Base-by-base conservation (phyloP, 768 basidiomycete species). In the Tylopilus plumbeoviolaceoides region DNA sequence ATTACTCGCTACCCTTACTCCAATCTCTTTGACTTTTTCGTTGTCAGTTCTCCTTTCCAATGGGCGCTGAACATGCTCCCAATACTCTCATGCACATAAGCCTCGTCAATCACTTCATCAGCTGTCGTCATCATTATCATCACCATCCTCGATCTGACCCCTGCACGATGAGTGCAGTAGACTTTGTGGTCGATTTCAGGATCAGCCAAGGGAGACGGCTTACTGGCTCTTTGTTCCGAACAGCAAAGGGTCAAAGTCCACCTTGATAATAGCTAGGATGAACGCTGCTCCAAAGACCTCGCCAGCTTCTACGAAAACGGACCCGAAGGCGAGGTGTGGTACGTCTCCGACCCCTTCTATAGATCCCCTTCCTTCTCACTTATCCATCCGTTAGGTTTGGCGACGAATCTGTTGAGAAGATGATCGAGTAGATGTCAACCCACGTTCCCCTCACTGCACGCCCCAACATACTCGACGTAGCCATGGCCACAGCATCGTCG, bases 291-390 rank as follows among this genome's bases (percentile, higher is more conserved):
- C 36, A 74, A 77, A 39, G 91, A 93, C 62, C 69, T 91, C 30
- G 66, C 64, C 35, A 87, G 88, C 61, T 92, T 90, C 55, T 72
- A 81, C 28, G 91, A 90, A 47, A 81, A 83, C 28, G 85, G 87
- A 18, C 89, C 92, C 63, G 89, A 91, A 67, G 91, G 91, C 33
- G 91, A 93, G 68, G 75, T 90, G 23, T 93, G 91, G 91, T 89
- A 56, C 50, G 79, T 66, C 3, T 8, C 6, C 28, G 1, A 14
- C n/a, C 15, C 6, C 6, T 14, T 47, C 17, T 12, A 35, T 17
- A 42, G 12, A 1, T 11, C 7, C 20, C n/a, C 14, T 23, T n/a
- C n/a, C n/a, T n/a, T n/a, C n/a, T n/a, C n/a, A n/a, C 23, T 15
- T 35, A 12, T 12, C 5, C 44, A 47, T 23, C n/a, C 17, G 12